Evolutionary conservation across 305 asterid species (phyloP).

Genomic region (Andrographis paniculata): DNA sequence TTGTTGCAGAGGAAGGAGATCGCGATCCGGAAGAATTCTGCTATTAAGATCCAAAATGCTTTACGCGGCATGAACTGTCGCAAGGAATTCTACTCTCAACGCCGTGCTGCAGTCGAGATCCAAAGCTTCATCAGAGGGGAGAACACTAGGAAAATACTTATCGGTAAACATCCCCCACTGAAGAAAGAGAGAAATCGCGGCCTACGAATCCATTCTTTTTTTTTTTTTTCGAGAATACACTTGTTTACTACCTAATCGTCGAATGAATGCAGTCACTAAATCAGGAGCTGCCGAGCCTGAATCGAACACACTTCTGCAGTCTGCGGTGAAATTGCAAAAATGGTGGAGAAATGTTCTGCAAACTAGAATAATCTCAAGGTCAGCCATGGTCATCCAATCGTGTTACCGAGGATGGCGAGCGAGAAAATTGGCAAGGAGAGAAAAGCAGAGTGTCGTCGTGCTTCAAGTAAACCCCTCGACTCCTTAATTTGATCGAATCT

Average conservation of each 20-base stretch:
- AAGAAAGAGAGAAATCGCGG: too few relatives aligned
- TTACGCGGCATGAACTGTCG: conserved; percentile 40
- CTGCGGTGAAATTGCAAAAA: conserved; percentile 70
- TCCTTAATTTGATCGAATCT: background rate
- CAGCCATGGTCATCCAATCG: conserved; percentile 65
- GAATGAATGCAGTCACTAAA: background rate
- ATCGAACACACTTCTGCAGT: conserved; percentile 27
- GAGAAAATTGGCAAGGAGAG: conserved; percentile 35
- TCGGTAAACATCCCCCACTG: too few relatives aligned
- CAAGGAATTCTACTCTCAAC: conserved; percentile 33
- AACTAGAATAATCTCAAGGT: conserved; percentile 27
- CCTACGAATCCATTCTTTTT: too few relatives aligned
- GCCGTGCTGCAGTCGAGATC: conserved; percentile 46
- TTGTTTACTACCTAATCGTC: background rate
- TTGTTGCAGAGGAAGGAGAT: conserved; percentile 54
- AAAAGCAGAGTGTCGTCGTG: conserved; percentile 39
- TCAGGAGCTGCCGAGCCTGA: background rate
- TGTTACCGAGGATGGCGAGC: conserved; percentile 63
- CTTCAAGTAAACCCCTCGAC: conserved; percentile 53
- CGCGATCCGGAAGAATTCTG: conserved; percentile 46
- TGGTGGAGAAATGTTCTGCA: conserved; percentile 68
- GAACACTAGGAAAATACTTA: conserved; percentile 56
- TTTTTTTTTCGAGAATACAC: background rate
- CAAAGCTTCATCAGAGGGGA: conserved; percentile 73
- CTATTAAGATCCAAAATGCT: conserved; percentile 50